Percentiles rank a stretch among this genome's conserved stretches.
Evolutionary conservation across 441 rosid species (phyloP).

Genomic region (Erodium moschatum): DNA sequence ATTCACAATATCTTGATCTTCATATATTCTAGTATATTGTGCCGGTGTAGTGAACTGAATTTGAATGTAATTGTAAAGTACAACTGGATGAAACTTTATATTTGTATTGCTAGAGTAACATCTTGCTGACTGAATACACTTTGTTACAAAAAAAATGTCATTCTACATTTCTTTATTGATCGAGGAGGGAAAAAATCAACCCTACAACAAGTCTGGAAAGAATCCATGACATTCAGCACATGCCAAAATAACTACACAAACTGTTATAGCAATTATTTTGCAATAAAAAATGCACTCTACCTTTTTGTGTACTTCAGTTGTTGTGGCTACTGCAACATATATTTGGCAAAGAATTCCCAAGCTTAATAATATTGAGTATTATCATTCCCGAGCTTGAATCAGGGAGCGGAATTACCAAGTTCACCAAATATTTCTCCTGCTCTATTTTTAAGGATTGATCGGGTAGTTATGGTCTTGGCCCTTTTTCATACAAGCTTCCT

Average conservation of each 20-base stretch:
- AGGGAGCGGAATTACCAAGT: background rate
- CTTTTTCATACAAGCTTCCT: background rate
- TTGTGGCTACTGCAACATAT: background rate
- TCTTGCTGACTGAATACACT: background rate
- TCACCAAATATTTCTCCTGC: background rate
- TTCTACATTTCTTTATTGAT: background rate
- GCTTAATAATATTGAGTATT: background rate
- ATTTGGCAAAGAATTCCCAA: background rate
- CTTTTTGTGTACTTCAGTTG: background rate
- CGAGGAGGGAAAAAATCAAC: background rate
- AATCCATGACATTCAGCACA: background rate
- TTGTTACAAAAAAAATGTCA: background rate
- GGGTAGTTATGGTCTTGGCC: background rate
- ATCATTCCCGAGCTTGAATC: background rate
- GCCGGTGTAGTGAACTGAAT: background rate
- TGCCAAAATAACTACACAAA: background rate
- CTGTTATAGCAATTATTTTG: background rate
- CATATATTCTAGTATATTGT: background rate
- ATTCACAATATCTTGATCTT: background rate
- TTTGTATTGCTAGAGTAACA: slow-evolving; percentile 3
- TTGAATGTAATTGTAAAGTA: background rate
- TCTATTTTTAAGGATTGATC: background rate
- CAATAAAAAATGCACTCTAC: background rate
- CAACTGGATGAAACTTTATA: background rate
- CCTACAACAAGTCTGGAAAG: background rate